Conservation (phyloP, 2,329 filamentous ascomycete species). For the Aureobasidium pullulans region DNA sequence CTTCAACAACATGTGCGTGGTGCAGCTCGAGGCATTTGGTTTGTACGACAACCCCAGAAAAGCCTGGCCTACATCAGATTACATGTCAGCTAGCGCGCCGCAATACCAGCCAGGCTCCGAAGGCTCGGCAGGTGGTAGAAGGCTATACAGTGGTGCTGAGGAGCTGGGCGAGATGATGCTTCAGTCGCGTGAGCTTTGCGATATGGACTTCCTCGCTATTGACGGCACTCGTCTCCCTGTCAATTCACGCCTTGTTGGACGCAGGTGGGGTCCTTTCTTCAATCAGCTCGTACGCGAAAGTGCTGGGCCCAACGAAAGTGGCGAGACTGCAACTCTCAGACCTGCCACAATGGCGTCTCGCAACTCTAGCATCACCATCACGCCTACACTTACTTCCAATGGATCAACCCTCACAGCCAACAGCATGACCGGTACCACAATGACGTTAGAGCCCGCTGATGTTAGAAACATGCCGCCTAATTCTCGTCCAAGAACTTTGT, state of each 20-base stretch:
- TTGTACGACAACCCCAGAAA: slow-evolving; percentile 92
- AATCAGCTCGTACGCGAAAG: slow-evolving; percentile 79
- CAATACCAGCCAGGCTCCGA: slow-evolving; percentile 27
- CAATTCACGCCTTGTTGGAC: slow-evolving; percentile 80
- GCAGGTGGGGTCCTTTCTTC: slow-evolving; percentile 93
- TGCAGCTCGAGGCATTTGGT: slow-evolving; percentile 93
- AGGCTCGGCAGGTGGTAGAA: slow-evolving; percentile 64
- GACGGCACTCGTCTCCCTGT: slow-evolving; percentile 87
- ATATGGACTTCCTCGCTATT: slow-evolving; percentile 94
- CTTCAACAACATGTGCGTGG: slow-evolving; percentile 93
- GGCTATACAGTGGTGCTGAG: slow-evolving; percentile 69
- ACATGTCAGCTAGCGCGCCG: slow-evolving; percentile 73
- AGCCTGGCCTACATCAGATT: slow-evolving; percentile 69
- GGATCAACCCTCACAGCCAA: slow-evolving; percentile 34
- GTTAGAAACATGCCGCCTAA: slow-evolving; percentile 46
- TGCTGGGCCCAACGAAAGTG: slow-evolving; percentile 60
- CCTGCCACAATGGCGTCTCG: slow-evolving; percentile 50
- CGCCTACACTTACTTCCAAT: slow-evolving; percentile 50
- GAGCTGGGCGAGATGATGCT: slow-evolving; percentile 78
- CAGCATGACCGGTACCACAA: slow-evolving; percentile 32
- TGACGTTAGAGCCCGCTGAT: slow-evolving; percentile 40
- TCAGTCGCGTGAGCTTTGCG: slow-evolving; percentile 72
- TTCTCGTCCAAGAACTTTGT: slow-evolving; percentile 75
- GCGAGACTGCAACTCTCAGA: slow-evolving; percentile 68
- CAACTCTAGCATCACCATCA: slow-evolving; percentile 81